These are phyloP conservation scores for Citrus unshiu DNA, from an alignment of 345 rosid genomes.

Conservation along the genomic window DNA sequence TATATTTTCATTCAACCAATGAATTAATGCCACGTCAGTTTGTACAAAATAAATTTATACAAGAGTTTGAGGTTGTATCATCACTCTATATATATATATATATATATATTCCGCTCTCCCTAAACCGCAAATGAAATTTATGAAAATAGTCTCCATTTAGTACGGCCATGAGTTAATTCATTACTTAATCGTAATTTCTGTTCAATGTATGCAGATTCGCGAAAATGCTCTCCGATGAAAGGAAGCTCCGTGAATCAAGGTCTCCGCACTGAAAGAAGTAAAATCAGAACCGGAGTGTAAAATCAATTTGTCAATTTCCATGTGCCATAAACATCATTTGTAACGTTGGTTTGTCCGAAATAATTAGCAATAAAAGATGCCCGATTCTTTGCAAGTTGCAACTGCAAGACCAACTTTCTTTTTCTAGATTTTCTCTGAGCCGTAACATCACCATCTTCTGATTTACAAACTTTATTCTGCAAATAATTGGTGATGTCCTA, in stretches of 20 bases:
- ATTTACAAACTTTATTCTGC: no score
- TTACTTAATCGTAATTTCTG: background rate
- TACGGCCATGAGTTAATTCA: no score
- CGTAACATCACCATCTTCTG: background rate
- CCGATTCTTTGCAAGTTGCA: no score
- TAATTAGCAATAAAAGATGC: background rate
- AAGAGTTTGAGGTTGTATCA: no score
- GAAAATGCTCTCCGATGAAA: constrained; percentile 48
- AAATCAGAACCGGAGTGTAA: background rate
- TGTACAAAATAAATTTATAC: no score
- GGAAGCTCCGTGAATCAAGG: constrained; percentile 27
- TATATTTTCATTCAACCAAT: no score
- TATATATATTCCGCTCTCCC: no score
- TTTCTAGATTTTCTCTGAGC: background rate
- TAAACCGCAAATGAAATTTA: no score
- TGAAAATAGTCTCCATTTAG: background rate
- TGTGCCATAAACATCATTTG: background rate
- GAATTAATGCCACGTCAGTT: no score
- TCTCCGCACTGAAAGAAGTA: background rate
- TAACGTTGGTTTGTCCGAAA: background rate
- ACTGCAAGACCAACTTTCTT: no score
- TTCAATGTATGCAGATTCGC: constrained; percentile 37
- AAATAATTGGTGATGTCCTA: no score
- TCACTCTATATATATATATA: no score
- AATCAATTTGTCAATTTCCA: background rate